A percentile compares a stretch with the other conserved stretches of the same genome.
phyloP scores from a whole-genome alignment of 2,329 filamentous ascomycete species.

The Aplosporella prunicola region DNA sequence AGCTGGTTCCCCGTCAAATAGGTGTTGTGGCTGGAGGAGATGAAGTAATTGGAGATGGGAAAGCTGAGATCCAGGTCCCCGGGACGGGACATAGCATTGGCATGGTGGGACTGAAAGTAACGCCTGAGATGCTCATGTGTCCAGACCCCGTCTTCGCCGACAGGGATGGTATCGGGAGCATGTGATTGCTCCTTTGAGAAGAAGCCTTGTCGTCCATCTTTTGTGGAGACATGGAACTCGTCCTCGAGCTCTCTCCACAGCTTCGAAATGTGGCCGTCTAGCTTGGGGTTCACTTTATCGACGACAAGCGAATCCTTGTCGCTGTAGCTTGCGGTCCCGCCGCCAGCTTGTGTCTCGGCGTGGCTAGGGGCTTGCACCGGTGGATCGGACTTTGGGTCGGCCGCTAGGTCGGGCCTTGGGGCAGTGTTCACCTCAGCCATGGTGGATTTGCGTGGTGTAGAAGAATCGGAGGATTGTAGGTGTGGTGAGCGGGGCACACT shows the following conservation, averaged over 20 bases:
- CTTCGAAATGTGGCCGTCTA: slow-evolving; percentile 22
- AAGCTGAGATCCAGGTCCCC: slow-evolving; percentile 48
- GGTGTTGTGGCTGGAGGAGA: slow-evolving; percentile 91
- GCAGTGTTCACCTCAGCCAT: too few relatives aligned
- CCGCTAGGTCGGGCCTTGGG: too few relatives aligned
- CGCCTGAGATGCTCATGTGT: slow-evolving; percentile 2
- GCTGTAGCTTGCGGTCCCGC: slow-evolving; percentile 24
- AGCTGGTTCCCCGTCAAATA: slow-evolving; percentile 84
- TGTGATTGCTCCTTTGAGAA: slow-evolving; percentile 5
- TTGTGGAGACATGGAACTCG: slow-evolving; percentile 22
- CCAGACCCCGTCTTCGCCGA: slow-evolving; percentile 2
- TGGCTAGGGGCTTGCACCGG: too few relatives aligned
- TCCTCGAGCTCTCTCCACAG: slow-evolving; percentile 23
- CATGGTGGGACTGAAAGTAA: slow-evolving; percentile 13
- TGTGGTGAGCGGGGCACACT: too few relatives aligned
- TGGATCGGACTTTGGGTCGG: too few relatives aligned
- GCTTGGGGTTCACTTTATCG: slow-evolving; percentile 21
- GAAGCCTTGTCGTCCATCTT: slow-evolving; percentile 12
- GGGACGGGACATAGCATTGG: slow-evolving; percentile 36
- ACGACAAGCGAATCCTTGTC: slow-evolving; percentile 19
- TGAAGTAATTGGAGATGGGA: slow-evolving; percentile 82
- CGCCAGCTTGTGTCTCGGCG: slow-evolving; percentile 23
- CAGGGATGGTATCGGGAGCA: slow-evolving; percentile 3
- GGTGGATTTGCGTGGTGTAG: too few relatives aligned
- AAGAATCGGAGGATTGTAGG: too few relatives aligned